phyloP scores from a whole-genome alignment of 495 filamentous ascomycete species.

The Hypoxylon rickii region DNA sequence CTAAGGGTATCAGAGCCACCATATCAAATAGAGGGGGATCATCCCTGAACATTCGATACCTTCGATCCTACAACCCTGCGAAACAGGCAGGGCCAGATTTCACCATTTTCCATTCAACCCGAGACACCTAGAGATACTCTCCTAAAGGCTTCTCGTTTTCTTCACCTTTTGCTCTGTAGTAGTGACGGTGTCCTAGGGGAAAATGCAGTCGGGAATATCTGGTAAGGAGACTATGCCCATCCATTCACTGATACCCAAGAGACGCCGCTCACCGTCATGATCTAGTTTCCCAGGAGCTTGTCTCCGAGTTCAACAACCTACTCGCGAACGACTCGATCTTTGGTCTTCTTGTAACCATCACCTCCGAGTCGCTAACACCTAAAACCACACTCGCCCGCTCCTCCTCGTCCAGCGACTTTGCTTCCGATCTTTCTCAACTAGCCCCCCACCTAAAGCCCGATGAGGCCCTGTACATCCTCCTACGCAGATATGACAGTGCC shows the following conservation, averaged over 20 bases:
- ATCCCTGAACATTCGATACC: too few relatives aligned
- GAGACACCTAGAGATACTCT: too few relatives aligned
- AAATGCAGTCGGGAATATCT: slow-evolving; percentile 89
- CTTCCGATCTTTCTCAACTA: slow-evolving; percentile 62
- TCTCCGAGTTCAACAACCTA: slow-evolving; percentile 77
- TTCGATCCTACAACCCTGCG: too few relatives aligned
- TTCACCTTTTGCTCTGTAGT: too few relatives aligned
- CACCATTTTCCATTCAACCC: too few relatives aligned
- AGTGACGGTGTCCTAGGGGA: slow-evolving; percentile 10
- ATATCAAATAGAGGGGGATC: too few relatives aligned
- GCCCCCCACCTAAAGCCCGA: slow-evolving; percentile 69
- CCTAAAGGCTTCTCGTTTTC: too few relatives aligned
- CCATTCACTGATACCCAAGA: background rate
- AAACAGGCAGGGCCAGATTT: too few relatives aligned
- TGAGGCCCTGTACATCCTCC: slow-evolving; percentile 80
- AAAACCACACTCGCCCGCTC: slow-evolving; percentile 61
- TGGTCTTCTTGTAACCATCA: slow-evolving; percentile 81
- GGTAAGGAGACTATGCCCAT: slow-evolving; percentile 52
- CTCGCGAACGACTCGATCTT: slow-evolving; percentile 66
- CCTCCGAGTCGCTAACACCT: slow-evolving; percentile 73
- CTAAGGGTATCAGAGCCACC: too few relatives aligned
- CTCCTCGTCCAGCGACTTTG: slow-evolving; percentile 55
- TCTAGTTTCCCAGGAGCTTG: slow-evolving; percentile 83
- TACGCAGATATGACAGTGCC: slow-evolving; percentile 64
- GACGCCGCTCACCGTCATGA: slow-evolving; percentile 15